A percentile compares a stretch with the other conserved stretches of the same genome.
phyloP scores from a whole-genome alignment of 1,284 basidiomycete species.

The Pseudomicrostroma phylloplanum region DNA sequence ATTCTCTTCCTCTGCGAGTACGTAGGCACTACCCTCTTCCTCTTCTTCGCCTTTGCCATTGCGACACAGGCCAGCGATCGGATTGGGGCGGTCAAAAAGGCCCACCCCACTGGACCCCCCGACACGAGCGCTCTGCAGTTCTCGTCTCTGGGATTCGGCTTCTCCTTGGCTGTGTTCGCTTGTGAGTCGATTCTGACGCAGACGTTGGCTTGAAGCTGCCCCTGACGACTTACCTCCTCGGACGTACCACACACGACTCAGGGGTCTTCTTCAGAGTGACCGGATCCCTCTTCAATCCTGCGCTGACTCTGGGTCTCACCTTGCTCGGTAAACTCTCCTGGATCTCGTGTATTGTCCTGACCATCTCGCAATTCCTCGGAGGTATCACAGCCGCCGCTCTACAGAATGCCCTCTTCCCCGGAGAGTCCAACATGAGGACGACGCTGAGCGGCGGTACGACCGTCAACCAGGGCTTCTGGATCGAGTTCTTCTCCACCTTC shows the following conservation, averaged over 20 bases:
- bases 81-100: slow-evolving; percentile 14
- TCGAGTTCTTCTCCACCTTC: slow-evolving; percentile 20
- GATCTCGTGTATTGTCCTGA: slow-evolving; percentile 12
- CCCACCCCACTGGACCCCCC: slow-evolving; percentile 14
- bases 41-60: slow-evolving; percentile 37
- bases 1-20: slow-evolving; percentile 55
- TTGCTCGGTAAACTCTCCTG: slow-evolving; percentile 17
- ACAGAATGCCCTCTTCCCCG: slow-evolving; percentile 18
- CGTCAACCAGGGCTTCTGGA: slow-evolving; percentile 27
- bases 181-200: neutral
- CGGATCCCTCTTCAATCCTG: slow-evolving; percentile 65
- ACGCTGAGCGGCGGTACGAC: slow-evolving; percentile 13
- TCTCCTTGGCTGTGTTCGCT: slow-evolving; percentile 47
- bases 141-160: slow-evolving; percentile 55
- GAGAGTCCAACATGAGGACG: slow-evolving; percentile 16
- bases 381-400: slow-evolving; percentile 29
- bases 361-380: slow-evolving; percentile 22
- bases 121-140: slow-evolving; percentile 50
- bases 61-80: slow-evolving; percentile 28
- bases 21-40: slow-evolving; percentile 53
- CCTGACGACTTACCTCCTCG: neutral
- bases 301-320: slow-evolving; percentile 62
- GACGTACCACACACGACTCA: slow-evolving; percentile 4
- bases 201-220: slow-evolving; percentile 8
- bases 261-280: slow-evolving; percentile 57